Base-by-base conservation (phyloP, 306 rosid species). In the Erythrophleum fordii region DNA sequence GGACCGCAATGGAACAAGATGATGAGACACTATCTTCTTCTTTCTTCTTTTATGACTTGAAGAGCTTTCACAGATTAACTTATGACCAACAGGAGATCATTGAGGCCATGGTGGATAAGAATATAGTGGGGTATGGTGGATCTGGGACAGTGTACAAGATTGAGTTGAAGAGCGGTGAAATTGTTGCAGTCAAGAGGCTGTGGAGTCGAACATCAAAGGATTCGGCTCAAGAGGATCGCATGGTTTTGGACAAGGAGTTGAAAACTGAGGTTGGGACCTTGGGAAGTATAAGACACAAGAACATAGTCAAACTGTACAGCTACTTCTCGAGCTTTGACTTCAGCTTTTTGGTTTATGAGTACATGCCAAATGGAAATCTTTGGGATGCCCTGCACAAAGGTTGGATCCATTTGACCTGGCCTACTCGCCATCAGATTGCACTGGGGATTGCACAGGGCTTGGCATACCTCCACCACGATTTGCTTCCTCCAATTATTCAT, bases 371-470 rank as follows among this genome's bases (percentile, higher is more conserved):
- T 9, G 95, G 95, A 28, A 91, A 91, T 64, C 87, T 91, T 8
- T 91, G 93, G 93, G 95, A 91, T 56, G 95, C 93, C 4, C 75
- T 91, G 20, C 95, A 89, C 75, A 86, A 80, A 56, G 92, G 91
- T 26, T 14, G 82, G 85, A 76, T 88, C 29, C 70, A 73, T 67
- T 81, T 91, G 89, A 88, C 84, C 17, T 91, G 95, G 95, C 88
- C 89, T 3, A 89, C 72, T 1, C 79, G 93, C 11, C 93, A 91
- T 79, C 91, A 89, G 84, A 87, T 89, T 12, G 95, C 90, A 0
- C 53, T 91, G 8, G 93, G 93, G 20, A 69, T 91, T 23, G 93
- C 95, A 0, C 91, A 91, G 69, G 95, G 95, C 2, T 55, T 91
- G 84, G 90, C 93, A 37, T 91, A 91, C 69, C 93, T 91, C 62